Base-by-base conservation (phyloP, 208 protist species). In the Crithidia expoeki region DNA sequence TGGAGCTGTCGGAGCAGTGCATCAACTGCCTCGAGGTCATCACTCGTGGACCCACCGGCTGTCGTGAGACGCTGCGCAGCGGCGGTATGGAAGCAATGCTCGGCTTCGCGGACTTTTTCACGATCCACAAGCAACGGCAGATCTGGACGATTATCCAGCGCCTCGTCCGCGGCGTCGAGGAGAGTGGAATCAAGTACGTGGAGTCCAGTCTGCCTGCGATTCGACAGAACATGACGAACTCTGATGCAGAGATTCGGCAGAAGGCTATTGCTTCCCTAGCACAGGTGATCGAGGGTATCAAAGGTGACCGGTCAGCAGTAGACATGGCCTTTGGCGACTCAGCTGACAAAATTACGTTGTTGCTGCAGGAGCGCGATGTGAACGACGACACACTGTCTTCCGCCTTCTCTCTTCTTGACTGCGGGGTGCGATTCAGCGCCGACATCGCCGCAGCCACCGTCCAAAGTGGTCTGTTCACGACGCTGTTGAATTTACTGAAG, bases 1-100 rank as follows among this genome's bases (percentile, higher is more conserved):
- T 99, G 66, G 97, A 99, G 78, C 68, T 98, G 14, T 94, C 97
- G 32, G 96, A 99, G 75, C 92, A 98, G 84, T 93, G 90, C 64
- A 67, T 98, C 17, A 90, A 77, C 32, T 96, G 91, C 73, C 23
- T 99, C 17, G 93, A 98, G 46, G 96, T 98, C 68, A 68, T 99
- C 21, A 87, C 89, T 34, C 81, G 91, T 34, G 69, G 47, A 30
- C 40, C 68, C 3, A 30, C 27, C 4, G 83, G 83, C 4, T 81
- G 85, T 21, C 12, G 32, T 5, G 72, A 79, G 21, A 53, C 96
- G 12, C 68, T 98, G 19, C 57, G 81, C 46, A 86, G 68, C 25
- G 85, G 84, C 49, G 96, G 94, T 42, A 81, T 98, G 7, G 76
- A 74, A 27, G 93, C 94, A 0, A 73, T 96, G 64, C 86, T 99